Percentiles rank a stretch among this genome's conserved stretches.
Conservation (phyloP, 306 rosid genomes). For the Glycine tomentella region DNA sequence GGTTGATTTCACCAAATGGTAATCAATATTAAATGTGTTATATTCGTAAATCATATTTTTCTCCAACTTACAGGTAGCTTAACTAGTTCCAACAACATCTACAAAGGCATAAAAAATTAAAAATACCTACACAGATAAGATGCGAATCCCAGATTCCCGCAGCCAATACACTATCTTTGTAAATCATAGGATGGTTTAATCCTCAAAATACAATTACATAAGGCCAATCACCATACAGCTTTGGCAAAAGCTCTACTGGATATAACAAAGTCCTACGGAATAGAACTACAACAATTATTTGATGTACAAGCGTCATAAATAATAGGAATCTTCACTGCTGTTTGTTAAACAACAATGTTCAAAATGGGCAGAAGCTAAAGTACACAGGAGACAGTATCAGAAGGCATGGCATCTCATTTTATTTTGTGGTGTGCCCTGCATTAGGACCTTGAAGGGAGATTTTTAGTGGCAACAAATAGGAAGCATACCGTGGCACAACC, state of each 20-base stretch:
- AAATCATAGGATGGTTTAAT: too few species aligned
- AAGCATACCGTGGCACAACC: slow-evolving; percentile 1
- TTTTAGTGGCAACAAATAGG: slow-evolving; percentile 18
- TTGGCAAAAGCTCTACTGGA: too few species aligned
- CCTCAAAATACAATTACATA: too few species aligned
- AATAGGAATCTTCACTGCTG: not conserved
- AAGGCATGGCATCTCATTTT: slow-evolving; percentile 13
- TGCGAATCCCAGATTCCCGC: too few species aligned
- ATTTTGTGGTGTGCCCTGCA: slow-evolving; percentile 21
- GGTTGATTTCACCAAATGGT: not conserved
- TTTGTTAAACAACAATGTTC: slow-evolving; percentile 18
- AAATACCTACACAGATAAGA: not conserved
- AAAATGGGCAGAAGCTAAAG: slow-evolving; percentile 13
- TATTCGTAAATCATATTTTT: not conserved
- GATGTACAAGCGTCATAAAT: slow-evolving; percentile 9
- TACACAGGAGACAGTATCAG: slow-evolving; percentile 4
- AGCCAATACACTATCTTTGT: too few species aligned
- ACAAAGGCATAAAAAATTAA: not conserved
- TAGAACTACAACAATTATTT: not conserved
- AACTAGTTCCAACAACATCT: not conserved
- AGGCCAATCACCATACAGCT: too few species aligned
- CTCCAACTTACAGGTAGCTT: not conserved
- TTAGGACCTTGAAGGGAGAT: slow-evolving; percentile 20
- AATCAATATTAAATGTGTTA: not conserved
- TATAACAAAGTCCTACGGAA: not conserved